Percentiles rank a stretch among this genome's conserved stretches.
Conservation (phyloP, 176 grass and related monocot genomes). For the Aegilops speltoides region DNA sequence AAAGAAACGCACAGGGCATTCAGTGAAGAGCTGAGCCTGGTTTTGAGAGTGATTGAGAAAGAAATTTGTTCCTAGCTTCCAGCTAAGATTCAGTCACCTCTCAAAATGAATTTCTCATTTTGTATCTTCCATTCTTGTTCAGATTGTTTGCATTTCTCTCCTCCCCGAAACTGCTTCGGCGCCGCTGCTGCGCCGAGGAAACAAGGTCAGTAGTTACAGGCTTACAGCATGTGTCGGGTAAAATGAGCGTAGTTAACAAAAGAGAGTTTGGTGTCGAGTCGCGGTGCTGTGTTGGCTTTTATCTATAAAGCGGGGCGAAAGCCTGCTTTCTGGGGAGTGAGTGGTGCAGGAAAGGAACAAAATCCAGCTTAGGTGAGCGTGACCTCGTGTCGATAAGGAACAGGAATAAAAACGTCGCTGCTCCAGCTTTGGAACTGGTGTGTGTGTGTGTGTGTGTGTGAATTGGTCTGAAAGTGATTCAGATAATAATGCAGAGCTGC, state of each 20-base stretch:
- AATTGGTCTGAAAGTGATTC: background rate
- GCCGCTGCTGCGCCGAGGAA: background rate
- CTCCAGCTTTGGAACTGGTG: background rate
- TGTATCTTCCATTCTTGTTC: background rate
- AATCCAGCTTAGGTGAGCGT: background rate
- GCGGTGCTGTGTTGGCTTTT: background rate
- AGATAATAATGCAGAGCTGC: background rate
- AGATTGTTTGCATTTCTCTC: background rate
- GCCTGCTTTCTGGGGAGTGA: background rate
- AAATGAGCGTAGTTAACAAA: background rate
- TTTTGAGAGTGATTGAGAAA: too few relatives aligned
- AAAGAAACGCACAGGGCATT: background rate
- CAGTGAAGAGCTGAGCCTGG: background rate
- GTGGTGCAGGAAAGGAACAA: constrained; percentile 27
- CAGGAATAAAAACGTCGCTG: too few relatives aligned
- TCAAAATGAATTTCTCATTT: background rate
- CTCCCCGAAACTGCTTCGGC: background rate
- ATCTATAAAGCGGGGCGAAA: background rate
- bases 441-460: background rate
- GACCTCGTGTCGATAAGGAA: background rate
- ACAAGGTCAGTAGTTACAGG: background rate
- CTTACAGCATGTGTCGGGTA: background rate
- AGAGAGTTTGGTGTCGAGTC: background rate
- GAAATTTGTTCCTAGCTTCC: background rate
- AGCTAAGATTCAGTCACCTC: background rate